Evolutionary conservation across 371 early-diverging fungal genomes (phyloP).

Genomic region (Zopfochytrium polystomum): DNA sequence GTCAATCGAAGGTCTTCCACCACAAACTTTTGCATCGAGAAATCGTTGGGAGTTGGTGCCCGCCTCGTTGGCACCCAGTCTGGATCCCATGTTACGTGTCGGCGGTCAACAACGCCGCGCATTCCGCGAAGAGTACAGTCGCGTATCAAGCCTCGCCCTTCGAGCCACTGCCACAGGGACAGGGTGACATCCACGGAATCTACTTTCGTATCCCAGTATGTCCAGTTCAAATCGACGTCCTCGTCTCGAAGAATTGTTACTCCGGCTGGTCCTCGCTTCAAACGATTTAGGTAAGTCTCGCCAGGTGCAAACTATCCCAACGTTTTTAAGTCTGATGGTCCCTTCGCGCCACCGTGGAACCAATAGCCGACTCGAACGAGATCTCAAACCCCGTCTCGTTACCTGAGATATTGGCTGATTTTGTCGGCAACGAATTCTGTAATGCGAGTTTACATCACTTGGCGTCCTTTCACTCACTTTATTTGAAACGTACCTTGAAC

Average conservation of each 20-base stretch:
- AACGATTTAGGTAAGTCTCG: slow-evolving; percentile 35
- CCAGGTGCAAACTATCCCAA: slow-evolving; percentile 54
- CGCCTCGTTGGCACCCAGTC: slow-evolving; percentile 61
- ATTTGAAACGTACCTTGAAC: slow-evolving; percentile 86
- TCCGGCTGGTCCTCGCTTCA: slow-evolving; percentile 23
- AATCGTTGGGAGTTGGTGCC: slow-evolving; percentile 73
- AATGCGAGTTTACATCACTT: slow-evolving; percentile 5
- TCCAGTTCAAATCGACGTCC: slow-evolving; percentile 67
- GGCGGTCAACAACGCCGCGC: slow-evolving; percentile 84
- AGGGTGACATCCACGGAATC: slow-evolving; percentile 83
- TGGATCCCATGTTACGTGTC: slow-evolving; percentile 78
- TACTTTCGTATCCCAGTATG: slow-evolving; percentile 82
- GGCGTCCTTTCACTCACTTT: too few species aligned
- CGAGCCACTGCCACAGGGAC: slow-evolving; percentile 85
- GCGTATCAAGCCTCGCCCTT: slow-evolving; percentile 80
- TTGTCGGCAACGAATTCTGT: slow-evolving; percentile 75
- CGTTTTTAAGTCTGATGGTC: slow-evolving; percentile 81
- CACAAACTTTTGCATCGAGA: slow-evolving; percentile 75
- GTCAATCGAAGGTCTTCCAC: slow-evolving; percentile 76
- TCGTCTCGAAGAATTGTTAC: slow-evolving; percentile 36
- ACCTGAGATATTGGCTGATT: slow-evolving; percentile 74
- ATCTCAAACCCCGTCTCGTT: slow-evolving; percentile 80
- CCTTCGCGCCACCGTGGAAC: slow-evolving; percentile 92
- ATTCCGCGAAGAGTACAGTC: slow-evolving; percentile 81
- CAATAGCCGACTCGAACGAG: slow-evolving; percentile 84